phyloP scores from a whole-genome alignment of 2,329 filamentous ascomycete genomes.

The Lachnellula hyalina region DNA sequence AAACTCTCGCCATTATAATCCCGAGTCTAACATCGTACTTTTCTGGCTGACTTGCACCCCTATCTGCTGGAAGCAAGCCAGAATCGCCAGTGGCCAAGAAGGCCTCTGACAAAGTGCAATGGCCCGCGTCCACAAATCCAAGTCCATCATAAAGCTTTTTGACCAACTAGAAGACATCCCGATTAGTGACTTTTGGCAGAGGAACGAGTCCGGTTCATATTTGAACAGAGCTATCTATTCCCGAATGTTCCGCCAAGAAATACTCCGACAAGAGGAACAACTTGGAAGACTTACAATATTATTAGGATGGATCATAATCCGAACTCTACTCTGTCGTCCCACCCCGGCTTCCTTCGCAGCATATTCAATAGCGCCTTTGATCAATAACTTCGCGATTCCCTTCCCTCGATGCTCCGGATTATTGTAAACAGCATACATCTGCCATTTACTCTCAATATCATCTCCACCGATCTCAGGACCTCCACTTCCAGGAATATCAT shows the following conservation, averaged over 20 bases:
- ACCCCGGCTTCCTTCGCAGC: constrained; percentile 9
- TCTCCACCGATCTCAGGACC: constrained; percentile 20
- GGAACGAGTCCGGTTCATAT: no score
- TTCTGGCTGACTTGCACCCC: constrained; percentile 14
- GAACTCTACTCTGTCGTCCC: constrained; percentile 15
- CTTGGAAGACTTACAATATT: constrained; percentile 12
- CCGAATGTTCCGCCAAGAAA: not conserved
- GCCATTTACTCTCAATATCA: constrained; percentile 26
- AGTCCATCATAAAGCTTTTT: constrained; percentile 27
- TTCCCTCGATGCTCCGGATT: constrained; percentile 18
- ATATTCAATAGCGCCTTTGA: constrained; percentile 18
- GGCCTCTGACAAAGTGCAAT: constrained; percentile 29
- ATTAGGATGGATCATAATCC: constrained; percentile 29
- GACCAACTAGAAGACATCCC: constrained; percentile 9
- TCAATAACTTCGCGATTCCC: constrained; percentile 23
- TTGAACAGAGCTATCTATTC: not conserved
- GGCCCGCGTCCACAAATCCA: constrained; percentile 28
- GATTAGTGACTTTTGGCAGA: no score
- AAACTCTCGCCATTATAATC: constrained; percentile 18
- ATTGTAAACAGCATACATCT: constrained; percentile 23
- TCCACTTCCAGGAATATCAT: constrained; percentile 25
- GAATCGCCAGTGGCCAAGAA: constrained; percentile 29
- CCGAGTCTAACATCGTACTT: constrained; percentile 20
- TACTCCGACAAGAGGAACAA: not conserved
- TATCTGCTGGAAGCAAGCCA: constrained; percentile 27